Conservation (phyloP, 2,329 filamentous ascomycete genomes). For the Apiospora sp. region DNA sequence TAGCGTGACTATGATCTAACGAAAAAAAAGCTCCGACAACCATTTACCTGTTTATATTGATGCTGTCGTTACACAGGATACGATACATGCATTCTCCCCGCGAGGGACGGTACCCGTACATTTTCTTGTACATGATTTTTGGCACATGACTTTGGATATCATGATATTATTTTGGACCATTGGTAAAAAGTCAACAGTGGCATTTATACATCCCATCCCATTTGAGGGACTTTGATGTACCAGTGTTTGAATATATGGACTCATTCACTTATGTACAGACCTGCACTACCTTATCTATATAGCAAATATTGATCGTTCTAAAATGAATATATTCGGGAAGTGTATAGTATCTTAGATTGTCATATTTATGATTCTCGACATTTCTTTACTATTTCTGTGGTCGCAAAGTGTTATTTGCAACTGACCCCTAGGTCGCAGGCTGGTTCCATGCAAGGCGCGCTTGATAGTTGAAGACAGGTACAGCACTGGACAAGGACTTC, state of each 20-base stretch:
- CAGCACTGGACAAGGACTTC: too few relatives aligned
- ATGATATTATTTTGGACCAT: constrained; percentile 24
- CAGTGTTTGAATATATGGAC: background rate
- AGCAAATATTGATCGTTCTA: background rate
- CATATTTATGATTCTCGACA: background rate
- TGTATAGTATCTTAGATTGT: background rate
- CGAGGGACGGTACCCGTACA: background rate
- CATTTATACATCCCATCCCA: background rate
- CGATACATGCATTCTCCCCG: background rate
- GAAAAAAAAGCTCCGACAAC: background rate
- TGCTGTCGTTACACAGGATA: background rate
- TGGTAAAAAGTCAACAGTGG: background rate
- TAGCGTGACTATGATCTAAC: background rate
- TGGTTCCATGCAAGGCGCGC: too few relatives aligned
- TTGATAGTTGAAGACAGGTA: too few relatives aligned
- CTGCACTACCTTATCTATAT: background rate
- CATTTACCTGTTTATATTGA: background rate
- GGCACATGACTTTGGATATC: background rate
- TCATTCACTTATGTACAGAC: too few relatives aligned
- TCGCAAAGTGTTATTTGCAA: too few relatives aligned
- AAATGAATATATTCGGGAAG: background rate
- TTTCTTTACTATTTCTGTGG: background rate
- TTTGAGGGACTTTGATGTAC: background rate
- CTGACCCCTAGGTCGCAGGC: too few relatives aligned
- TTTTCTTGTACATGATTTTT: background rate